A percentile compares a stretch with the other conserved stretches of the same genome.
Conservation (phyloP, 768 basidiomycete species). For the Boletus patriciae region DNA sequence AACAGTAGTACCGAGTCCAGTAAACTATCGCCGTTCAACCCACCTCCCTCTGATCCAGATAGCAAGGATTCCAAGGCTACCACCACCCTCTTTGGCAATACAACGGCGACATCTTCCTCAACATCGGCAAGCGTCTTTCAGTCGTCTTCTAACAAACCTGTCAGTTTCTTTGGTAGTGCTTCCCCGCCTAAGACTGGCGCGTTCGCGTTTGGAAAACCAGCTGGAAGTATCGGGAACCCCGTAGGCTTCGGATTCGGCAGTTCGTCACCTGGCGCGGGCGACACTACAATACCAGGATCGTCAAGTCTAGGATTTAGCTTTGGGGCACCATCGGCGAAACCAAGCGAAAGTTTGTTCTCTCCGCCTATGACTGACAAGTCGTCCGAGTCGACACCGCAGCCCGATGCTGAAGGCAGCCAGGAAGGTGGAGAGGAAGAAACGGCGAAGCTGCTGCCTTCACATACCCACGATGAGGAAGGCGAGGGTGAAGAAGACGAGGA, state of each 20-base stretch:
- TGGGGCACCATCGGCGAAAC: slow-evolving; percentile 23
- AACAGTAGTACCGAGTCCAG: slow-evolving; percentile 13
- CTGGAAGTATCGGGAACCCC: slow-evolving; percentile 59
- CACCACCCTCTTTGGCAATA: slow-evolving; percentile 22
- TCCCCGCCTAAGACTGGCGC: slow-evolving; percentile 25
- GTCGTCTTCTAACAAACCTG: slow-evolving; percentile 24
- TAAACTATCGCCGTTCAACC: slow-evolving; percentile 14
- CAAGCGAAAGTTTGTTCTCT: slow-evolving; percentile 26
- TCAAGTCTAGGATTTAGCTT: slow-evolving; percentile 26
- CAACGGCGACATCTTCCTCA: slow-evolving; percentile 10
- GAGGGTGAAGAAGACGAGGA: slow-evolving; percentile 82
- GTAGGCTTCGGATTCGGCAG: slow-evolving; percentile 56
- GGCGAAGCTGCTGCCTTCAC: slow-evolving; percentile 21
- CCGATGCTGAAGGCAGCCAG: slow-evolving; percentile 22
- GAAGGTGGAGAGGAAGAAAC: slow-evolving; percentile 34
- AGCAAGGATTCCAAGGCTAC: slow-evolving; percentile 16
- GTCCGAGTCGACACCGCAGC: slow-evolving; percentile 32
- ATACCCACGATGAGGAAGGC: slow-evolving; percentile 65
- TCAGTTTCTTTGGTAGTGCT: slow-evolving; percentile 30
- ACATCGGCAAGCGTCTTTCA: slow-evolving; percentile 21
- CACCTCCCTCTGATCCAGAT: slow-evolving; percentile 4
- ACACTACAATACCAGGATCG: slow-evolving; percentile 12
- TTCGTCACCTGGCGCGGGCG: slow-evolving; percentile 20
- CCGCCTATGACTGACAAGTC: slow-evolving; percentile 31
- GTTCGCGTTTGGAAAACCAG: slow-evolving; percentile 34